Conservation (phyloP, 371 early-diverging fungal species). For the Rhizopus microsporus region DNA sequence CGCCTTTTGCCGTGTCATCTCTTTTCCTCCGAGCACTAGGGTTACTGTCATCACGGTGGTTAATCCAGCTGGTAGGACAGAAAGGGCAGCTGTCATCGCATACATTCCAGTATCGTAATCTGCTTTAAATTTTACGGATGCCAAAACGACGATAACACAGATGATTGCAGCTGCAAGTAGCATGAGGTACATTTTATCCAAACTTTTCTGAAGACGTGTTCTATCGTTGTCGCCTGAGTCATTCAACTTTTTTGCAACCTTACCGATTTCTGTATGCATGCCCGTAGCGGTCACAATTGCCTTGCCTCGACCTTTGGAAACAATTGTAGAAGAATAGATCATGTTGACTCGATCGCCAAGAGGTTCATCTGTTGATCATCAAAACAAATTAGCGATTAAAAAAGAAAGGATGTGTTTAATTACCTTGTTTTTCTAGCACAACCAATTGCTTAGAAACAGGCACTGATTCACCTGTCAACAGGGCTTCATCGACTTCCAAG, state of each 20-base stretch:
- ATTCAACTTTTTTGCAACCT: constrained; percentile 81
- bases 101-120: constrained; percentile 47
- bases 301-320: constrained; percentile 75
- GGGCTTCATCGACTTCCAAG: constrained; percentile 82
- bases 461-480: constrained; percentile 85
- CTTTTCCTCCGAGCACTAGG: constrained; percentile 42
- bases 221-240: constrained; percentile 58
- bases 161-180: constrained; percentile 54
- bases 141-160: constrained; percentile 62
- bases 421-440: constrained; percentile 30
- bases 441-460: constrained; percentile 66
- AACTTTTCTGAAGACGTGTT: constrained; percentile 77
- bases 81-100: constrained; percentile 42
- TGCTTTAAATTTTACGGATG: constrained; percentile 52
- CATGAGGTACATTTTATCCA: constrained; percentile 73
- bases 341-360: constrained; percentile 76
- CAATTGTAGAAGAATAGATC: constrained; percentile 74
- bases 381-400: neutral
- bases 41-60: constrained; percentile 47
- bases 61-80: constrained; percentile 42
- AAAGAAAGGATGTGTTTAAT: neutral
- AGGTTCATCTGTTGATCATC: constrained; percentile 50
- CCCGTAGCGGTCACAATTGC: constrained; percentile 83
- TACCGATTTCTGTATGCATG: constrained; percentile 87
- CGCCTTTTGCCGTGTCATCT: constrained; percentile 39